A percentile compares a stretch with the other conserved stretches of the same genome.
Evolutionary conservation across 108 stramenopile species (phyloP).

Genomic region (Phaeodactylum tricornutum): DNA sequence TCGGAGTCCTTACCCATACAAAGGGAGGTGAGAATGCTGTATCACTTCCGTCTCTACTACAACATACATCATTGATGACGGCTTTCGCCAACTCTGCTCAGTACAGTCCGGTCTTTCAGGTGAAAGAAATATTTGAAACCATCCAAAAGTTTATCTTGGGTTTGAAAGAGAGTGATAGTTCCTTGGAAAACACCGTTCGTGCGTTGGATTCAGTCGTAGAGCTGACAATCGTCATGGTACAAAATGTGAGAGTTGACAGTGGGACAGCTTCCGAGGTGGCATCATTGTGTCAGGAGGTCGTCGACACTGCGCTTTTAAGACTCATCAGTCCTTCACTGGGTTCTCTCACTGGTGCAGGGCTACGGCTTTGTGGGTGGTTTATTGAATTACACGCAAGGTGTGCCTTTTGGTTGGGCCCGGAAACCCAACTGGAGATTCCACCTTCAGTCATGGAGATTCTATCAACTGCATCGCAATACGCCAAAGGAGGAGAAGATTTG

Average conservation of each 20-base stretch:
- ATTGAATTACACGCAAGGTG: slow-evolving; percentile 27
- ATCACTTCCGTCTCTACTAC: neutral
- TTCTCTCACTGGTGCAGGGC: neutral
- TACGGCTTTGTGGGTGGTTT: slow-evolving; percentile 21
- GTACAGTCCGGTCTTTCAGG: slow-evolving; percentile 24
- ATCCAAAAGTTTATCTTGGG: slow-evolving; percentile 29
- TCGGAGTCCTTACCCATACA: neutral
- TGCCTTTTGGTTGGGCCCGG: slow-evolving; percentile 24
- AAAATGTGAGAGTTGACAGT: slow-evolving; percentile 18
- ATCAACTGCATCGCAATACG: slow-evolving; percentile 1
- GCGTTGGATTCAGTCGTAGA: neutral
- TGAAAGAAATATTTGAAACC: slow-evolving; percentile 25
- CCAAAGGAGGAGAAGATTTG: too few relatives aligned
- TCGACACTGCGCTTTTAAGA: neutral
- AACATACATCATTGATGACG: neutral
- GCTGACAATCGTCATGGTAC: slow-evolving; percentile 12
- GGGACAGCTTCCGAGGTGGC: slow-evolving; percentile 12
- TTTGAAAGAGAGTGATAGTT: neutral
- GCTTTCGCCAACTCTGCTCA: slow-evolving; percentile 13
- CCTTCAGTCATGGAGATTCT: neutral
- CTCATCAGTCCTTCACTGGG: neutral
- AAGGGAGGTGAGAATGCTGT: neutral
- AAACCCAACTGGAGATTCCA: slow-evolving; percentile 10
- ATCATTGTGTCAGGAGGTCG: slow-evolving; percentile 15
- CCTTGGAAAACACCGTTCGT: neutral